Percentiles rank a stretch among this genome's conserved stretches.
phyloP scores from a whole-genome alignment of 2,329 filamentous ascomycete species.

The Colletotrichum navitas region DNA sequence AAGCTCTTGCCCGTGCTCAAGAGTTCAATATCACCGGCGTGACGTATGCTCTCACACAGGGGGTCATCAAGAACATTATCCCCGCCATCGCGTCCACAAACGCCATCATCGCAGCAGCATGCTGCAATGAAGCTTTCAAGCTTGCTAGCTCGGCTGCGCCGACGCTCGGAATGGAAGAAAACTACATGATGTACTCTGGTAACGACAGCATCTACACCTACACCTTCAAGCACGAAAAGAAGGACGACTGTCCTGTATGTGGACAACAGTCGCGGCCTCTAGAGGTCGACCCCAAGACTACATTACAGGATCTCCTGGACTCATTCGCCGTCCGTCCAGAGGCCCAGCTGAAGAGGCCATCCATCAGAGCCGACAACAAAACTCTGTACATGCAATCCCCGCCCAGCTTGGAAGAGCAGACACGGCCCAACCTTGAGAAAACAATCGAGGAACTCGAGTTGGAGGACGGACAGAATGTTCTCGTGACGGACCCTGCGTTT shows the following conservation, averaged over 20 bases:
- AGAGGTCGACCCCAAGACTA: slow-evolving; percentile 76
- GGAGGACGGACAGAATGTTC: slow-evolving; percentile 85
- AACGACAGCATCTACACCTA: slow-evolving; percentile 97
- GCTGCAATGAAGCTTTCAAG: slow-evolving; percentile 97
- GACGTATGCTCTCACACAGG: slow-evolving; percentile 95
- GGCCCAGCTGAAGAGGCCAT: slow-evolving; percentile 93
- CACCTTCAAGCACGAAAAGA: slow-evolving; percentile 95
- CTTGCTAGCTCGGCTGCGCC: slow-evolving; percentile 87
- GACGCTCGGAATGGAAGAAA: slow-evolving; percentile 80
- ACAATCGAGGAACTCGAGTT: slow-evolving; percentile 81
- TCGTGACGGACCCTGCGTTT: slow-evolving; percentile 93
- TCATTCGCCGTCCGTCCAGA: slow-evolving; percentile 86
- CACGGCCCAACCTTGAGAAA: slow-evolving; percentile 83
- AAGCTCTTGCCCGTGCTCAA: slow-evolving; percentile 81
- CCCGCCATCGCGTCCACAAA: slow-evolving; percentile 98
- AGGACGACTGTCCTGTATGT: slow-evolving; percentile 94
- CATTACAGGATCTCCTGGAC: slow-evolving; percentile 87
- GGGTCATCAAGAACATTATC: slow-evolving; percentile 99
- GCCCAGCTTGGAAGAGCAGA: slow-evolving; percentile 84
- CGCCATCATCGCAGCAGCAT: slow-evolving; percentile 93
- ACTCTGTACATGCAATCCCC: slow-evolving; percentile 93
- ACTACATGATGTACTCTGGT: slow-evolving; percentile 99
- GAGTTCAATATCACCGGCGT: slow-evolving; percentile 94
- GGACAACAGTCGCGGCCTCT: slow-evolving; percentile 85
- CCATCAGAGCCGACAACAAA: slow-evolving; percentile 81